Evolutionary conservation across 257 asterid species (phyloP).

Genomic region (Fraxinus quadrangulata): DNA sequence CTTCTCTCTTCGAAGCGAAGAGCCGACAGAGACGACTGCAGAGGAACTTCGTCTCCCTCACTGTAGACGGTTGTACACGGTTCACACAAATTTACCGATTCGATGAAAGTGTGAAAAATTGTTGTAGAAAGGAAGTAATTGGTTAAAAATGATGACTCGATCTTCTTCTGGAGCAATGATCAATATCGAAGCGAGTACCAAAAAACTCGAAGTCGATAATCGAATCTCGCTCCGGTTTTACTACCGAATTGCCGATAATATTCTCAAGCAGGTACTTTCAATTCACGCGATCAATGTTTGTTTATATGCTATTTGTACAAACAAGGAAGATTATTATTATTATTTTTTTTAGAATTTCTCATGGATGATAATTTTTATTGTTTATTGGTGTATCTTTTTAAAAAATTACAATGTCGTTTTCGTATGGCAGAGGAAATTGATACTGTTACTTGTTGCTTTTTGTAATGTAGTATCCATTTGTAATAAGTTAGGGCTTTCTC

Average conservation of each 20-base stretch:
- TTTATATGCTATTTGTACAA: slow-evolving; percentile 5
- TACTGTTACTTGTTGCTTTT: not conserved
- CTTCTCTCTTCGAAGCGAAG: not conserved
- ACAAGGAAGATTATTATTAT: not conserved
- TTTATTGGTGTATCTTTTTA: not conserved
- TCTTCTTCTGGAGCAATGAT: slow-evolving; percentile 51
- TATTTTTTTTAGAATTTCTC: not conserved
- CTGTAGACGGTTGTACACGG: not conserved
- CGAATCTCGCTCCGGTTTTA: slow-evolving; percentile 61
- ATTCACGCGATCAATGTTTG: not conserved
- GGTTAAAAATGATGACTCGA: slow-evolving; percentile 45
- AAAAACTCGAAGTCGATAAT: slow-evolving; percentile 71
- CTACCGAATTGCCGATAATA: slow-evolving; percentile 74
- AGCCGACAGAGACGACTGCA: not conserved
- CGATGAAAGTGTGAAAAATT: not conserved
- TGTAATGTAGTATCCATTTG: not conserved
- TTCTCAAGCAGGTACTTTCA: slow-evolving; percentile 70
- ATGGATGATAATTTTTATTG: not conserved
- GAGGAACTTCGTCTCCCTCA: not conserved
- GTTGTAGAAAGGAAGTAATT: not conserved
- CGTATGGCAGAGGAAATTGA: not conserved
- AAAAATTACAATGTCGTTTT: not conserved
- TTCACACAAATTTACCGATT: not conserved
- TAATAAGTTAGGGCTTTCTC: not conserved
- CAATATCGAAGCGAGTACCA: slow-evolving; percentile 64